Percentiles rank a stretch among this genome's conserved stretches.
Evolutionary conservation across 129 eudicot species (phyloP).

Genomic region (Tagetes patula): DNA sequence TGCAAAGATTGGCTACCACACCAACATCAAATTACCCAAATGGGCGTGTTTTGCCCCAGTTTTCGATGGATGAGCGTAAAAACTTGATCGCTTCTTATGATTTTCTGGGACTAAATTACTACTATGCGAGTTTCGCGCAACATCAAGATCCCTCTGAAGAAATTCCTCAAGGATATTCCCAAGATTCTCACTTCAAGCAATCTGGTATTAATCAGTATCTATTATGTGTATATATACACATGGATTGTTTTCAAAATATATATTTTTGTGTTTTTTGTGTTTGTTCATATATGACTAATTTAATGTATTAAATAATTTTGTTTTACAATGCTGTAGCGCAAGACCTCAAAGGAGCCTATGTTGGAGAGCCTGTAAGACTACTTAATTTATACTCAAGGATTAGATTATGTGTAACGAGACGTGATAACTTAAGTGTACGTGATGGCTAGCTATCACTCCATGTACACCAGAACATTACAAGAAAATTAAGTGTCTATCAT

Average conservation of each 20-base stretch:
- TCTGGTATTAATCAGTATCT: constrained; percentile 17
- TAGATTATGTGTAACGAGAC: no score
- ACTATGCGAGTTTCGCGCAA: constrained; percentile 38
- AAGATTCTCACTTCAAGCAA: constrained; percentile 25
- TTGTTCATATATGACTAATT: neutral
- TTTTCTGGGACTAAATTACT: constrained; percentile 66
- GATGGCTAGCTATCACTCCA: neutral
- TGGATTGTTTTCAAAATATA: neutral
- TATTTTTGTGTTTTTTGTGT: neutral
- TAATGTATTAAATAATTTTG: neutral
- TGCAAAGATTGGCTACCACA: constrained; percentile 34
- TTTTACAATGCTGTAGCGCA: neutral
- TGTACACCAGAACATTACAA: neutral
- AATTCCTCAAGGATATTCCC: constrained; percentile 24
- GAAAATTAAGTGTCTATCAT: neutral
- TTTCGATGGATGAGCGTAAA: constrained; percentile 12
- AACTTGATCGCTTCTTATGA: constrained; percentile 49
- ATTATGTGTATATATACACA: neutral
- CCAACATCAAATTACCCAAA: constrained; percentile 33
- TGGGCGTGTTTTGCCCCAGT: constrained; percentile 23
- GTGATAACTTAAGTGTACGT: no score
- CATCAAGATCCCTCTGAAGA: neutral
- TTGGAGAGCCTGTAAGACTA: constrained; percentile 26
- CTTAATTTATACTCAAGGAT: neutral
- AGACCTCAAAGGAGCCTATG: constrained; percentile 5